These are phyloP conservation scores for Epichloe sylvatica DNA, from an alignment of 2,329 filamentous ascomycete genomes.

Conservation along the genomic window DNA sequence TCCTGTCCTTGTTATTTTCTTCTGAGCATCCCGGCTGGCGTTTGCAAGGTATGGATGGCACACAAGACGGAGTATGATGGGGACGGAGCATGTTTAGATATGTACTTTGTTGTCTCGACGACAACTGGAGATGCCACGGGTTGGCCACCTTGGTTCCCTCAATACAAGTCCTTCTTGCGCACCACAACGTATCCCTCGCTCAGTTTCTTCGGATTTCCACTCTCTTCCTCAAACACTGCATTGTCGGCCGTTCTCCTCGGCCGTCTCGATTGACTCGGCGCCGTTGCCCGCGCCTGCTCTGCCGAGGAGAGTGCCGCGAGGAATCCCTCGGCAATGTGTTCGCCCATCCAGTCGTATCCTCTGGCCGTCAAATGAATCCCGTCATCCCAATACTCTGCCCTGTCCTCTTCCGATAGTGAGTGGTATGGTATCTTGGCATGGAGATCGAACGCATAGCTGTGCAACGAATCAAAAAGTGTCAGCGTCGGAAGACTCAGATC, in stretches of 20 bases:
- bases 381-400: constrained; percentile 44
- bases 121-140: not conserved
- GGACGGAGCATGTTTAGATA: not conserved
- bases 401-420: constrained; percentile 30
- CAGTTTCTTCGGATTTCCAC: constrained; percentile 30
- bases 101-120: not conserved
- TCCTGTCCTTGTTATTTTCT: not conserved
- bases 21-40: not conserved
- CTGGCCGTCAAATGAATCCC: constrained; percentile 41
- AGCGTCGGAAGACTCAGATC: too few species aligned
- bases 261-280: not conserved
- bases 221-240: constrained; percentile 34
- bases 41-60: not conserved
- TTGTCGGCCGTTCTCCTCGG: constrained; percentile 24
- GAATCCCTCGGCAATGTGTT: constrained; percentile 38
- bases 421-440: constrained; percentile 39
- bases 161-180: constrained; percentile 37
- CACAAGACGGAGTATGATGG: not conserved
- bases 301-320: constrained; percentile 13
- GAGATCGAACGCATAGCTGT: constrained; percentile 44
- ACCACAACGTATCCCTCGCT: constrained; percentile 42
- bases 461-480: not conserved
- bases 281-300: not conserved
- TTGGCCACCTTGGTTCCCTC: constrained; percentile 5
- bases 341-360: constrained; percentile 51